Base-by-base conservation (phyloP, 495 filamentous ascomycete genomes). In the Amorphotheca resinae region DNA sequence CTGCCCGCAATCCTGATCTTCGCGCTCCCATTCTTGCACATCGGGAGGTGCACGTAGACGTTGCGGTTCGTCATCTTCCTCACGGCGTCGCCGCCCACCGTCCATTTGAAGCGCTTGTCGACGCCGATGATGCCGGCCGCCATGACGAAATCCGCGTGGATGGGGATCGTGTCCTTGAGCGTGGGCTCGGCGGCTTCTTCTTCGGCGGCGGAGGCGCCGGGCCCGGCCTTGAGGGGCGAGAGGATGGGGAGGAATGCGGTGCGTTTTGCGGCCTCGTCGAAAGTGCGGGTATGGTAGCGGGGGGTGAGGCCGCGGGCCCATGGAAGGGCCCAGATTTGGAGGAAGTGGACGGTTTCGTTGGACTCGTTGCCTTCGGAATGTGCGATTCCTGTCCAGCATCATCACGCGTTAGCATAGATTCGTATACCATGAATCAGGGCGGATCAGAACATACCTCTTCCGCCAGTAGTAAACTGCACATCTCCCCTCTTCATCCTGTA, bases 401-500 rank as follows among this genome's bases (percentile, higher is more conserved):
- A 42, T 28, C 11, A 25, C 33, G 21, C 39, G 45, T 41, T 42
- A 43, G 35, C 38, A 44, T 54, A 44, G 26, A 35, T 42, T 32
- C 21, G 33, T 7, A 49, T 31, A 3, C 14, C 22, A n/a, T 21
- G 23, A 18, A 20, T 21, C 32, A 22, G 38, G 32, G 33, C n/a
- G 20, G 31, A 18, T 14, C 18, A 36, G 41, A 45, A 56, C 62
- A 54, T 56, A 67, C 66, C 78, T 23, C 69, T 82, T 33, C 83
- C 84, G 22, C 80, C 83, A 11, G 77, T 84, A 2, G 82, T 88
- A 57, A 88, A 88, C 57, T 88, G 84, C 21, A 88, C 80, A 56
- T 87, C 82, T 15, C 82, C 82, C 20, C 82, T 67, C 47, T 72
- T 70, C 69, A 88, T 81, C 12, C 76, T 70, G 56, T 74, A 85